Evolutionary conservation across 2,329 filamentous ascomycete species (phyloP).

Genomic region (Torrubiella hemipterigena): DNA sequence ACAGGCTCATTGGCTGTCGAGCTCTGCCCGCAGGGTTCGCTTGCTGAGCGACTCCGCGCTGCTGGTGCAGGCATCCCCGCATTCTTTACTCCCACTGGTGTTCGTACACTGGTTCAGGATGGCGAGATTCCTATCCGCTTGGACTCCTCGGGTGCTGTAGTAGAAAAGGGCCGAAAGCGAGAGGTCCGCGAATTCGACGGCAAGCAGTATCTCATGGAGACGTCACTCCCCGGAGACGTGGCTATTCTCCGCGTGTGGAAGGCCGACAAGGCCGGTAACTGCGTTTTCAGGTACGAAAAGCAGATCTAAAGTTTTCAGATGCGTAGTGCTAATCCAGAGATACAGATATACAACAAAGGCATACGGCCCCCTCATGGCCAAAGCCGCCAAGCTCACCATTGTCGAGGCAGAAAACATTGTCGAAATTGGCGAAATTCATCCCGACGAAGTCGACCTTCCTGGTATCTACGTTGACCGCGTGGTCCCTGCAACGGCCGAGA

Average conservation of each 20-base stretch:
- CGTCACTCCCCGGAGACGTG: conserved; percentile 62
- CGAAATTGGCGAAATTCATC: conserved; percentile 57
- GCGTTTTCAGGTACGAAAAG: conserved; percentile 53
- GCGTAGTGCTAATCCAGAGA: not conserved
- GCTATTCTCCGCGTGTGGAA: conserved; percentile 69
- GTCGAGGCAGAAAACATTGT: conserved; percentile 83
- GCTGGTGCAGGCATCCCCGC: conserved; percentile 68
- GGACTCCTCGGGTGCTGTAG: conserved; percentile 43
- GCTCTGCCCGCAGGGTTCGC: conserved; percentile 63
- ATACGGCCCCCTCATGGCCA: conserved; percentile 68
- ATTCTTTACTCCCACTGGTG: conserved; percentile 69
- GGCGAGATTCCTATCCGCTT: conserved; percentile 56
- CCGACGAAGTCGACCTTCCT: conserved; percentile 65
- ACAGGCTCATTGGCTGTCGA: conserved; percentile 64
- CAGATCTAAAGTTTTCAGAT: conserved; percentile 14
- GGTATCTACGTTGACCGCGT: conserved; percentile 78
- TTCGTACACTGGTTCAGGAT: conserved; percentile 54
- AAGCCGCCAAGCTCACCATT: conserved; percentile 65
- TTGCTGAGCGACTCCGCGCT: conserved; percentile 60
- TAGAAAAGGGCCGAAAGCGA: conserved; percentile 52
- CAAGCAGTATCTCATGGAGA: conserved; percentile 65
- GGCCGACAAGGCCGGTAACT: conserved; percentile 66
- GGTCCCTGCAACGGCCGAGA: conserved; percentile 58
- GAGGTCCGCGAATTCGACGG: conserved; percentile 65
- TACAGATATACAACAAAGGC: conserved; percentile 58